These are phyloP conservation scores for Zalaria obscura DNA, from an alignment of 2,329 filamentous ascomycete species.

Conservation along the genomic window DNA sequence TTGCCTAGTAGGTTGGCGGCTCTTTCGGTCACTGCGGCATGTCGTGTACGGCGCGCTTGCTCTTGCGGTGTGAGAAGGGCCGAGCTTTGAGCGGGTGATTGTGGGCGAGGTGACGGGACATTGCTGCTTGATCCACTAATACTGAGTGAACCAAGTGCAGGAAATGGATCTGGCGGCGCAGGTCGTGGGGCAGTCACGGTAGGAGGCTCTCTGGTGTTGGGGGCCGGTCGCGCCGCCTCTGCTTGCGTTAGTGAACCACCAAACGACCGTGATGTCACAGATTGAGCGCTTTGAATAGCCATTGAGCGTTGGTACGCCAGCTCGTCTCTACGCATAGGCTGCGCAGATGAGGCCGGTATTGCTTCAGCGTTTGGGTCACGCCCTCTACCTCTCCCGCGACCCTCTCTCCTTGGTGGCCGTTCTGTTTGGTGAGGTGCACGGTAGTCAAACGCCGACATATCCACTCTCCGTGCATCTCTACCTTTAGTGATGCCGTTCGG, in stretches of 20 bases:
- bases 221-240: slow-evolving; percentile 32
- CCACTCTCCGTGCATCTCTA: slow-evolving; percentile 70
- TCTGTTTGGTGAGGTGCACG: slow-evolving; percentile 54
- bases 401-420: slow-evolving; percentile 33
- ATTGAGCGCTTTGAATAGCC: slow-evolving; percentile 79
- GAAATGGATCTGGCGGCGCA: slow-evolving; percentile 3
- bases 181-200: slow-evolving; percentile 25
- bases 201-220: slow-evolving; percentile 19
- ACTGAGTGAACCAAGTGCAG: slow-evolving; percentile 3
- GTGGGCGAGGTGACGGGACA: slow-evolving; percentile 19
- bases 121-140: slow-evolving; percentile 9
- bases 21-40: slow-evolving; percentile 73
- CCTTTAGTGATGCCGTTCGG: slow-evolving; percentile 70
- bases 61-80: slow-evolving; percentile 54
- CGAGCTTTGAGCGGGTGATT: slow-evolving; percentile 17
- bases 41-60: slow-evolving; percentile 64
- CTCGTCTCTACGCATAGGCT: slow-evolving; percentile 72
- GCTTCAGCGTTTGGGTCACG: slow-evolving; percentile 79
- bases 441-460: slow-evolving; percentile 76
- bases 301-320: slow-evolving; percentile 83
- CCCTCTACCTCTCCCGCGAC: slow-evolving; percentile 48
- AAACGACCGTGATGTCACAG: slow-evolving; percentile 65
- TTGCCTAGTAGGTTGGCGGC: slow-evolving; percentile 70
- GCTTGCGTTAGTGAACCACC: slow-evolving; percentile 59
- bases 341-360: slow-evolving; percentile 60